These are phyloP conservation scores for Sherardia arvensis DNA, from an alignment of 257 asterid species.

Conservation along the genomic window DNA sequence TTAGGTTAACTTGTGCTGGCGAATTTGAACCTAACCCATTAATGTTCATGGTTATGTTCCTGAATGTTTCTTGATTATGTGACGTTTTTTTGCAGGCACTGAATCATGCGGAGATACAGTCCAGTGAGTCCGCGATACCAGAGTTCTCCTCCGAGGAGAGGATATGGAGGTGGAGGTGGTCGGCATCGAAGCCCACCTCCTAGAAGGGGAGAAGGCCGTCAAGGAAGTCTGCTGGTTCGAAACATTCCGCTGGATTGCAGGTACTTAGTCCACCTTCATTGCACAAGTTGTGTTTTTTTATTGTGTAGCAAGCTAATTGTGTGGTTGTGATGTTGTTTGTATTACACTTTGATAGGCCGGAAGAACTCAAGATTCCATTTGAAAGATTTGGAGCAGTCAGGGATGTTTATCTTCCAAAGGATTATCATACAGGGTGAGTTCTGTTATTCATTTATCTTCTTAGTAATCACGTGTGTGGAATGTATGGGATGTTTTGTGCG, in stretches of 20 bases:
- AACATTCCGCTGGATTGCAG: constrained; percentile 32
- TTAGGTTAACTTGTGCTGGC: background rate
- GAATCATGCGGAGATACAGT: constrained; percentile 24
- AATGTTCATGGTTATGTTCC: background rate
- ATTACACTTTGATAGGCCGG: constrained; percentile 14
- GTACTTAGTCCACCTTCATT: background rate
- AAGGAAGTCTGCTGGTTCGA: constrained; percentile 32
- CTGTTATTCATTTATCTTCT: background rate
- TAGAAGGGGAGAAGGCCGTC: constrained; percentile 24
- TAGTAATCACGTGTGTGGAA: background rate
- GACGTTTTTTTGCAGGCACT: background rate
- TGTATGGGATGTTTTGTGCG: background rate
- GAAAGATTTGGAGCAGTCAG: constrained; percentile 30
- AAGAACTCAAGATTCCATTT: constrained; percentile 25
- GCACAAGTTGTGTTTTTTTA: background rate
- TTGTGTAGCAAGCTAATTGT: background rate
- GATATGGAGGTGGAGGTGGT: constrained; percentile 20
- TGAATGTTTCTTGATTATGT: background rate
- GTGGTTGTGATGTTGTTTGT: background rate
- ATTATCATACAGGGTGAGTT: constrained; percentile 26
- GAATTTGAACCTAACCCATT: background rate
- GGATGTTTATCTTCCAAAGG: constrained; percentile 27
- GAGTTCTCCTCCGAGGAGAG: constrained; percentile 32
- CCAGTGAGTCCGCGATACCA: constrained; percentile 20
- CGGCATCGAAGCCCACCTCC: constrained; percentile 31